phyloP scores from a whole-genome alignment of 352 stramenopile species.

The Globisporangium perplexum region DNA sequence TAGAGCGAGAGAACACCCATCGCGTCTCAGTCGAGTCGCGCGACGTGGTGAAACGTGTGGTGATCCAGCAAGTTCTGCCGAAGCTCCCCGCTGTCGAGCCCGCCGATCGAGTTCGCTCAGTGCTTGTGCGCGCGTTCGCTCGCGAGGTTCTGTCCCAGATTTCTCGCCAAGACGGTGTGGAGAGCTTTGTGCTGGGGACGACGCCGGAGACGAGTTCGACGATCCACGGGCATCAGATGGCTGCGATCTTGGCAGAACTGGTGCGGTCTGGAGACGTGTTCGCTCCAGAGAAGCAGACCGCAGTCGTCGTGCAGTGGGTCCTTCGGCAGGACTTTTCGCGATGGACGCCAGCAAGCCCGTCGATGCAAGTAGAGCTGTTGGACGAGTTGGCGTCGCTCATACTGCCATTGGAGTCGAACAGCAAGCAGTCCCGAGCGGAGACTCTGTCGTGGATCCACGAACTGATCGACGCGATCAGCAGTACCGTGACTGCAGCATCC shows the following conservation, averaged over 20 bases:
- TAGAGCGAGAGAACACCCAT: not conserved
- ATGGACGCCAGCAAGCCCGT: slow-evolving; percentile 1
- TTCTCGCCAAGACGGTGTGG: slow-evolving; percentile 6
- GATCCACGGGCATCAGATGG: not conserved
- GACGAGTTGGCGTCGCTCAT: slow-evolving; percentile 10
- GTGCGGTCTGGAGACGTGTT: slow-evolving; percentile 5
- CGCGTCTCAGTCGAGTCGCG: slow-evolving; percentile 6
- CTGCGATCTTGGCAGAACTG: slow-evolving; percentile 10
- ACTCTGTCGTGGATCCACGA: slow-evolving; percentile 13
- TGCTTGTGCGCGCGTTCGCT: slow-evolving; percentile 6
- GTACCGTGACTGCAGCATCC: not conserved
- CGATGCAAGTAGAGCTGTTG: slow-evolving; percentile 1
- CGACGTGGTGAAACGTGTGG: slow-evolving; percentile 4
- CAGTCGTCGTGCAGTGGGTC: slow-evolving; percentile 12
- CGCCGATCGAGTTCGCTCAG: not conserved
- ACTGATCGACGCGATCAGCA: slow-evolving; percentile 8
- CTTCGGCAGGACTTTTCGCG: slow-evolving; percentile 15
- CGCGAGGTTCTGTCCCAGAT: slow-evolving; percentile 6
- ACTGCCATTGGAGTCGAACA: not conserved
- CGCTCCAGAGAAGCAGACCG: slow-evolving; percentile 5
- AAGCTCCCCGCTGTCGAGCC: not conserved
- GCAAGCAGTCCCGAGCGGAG: slow-evolving; percentile 2
- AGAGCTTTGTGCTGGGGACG: slow-evolving; percentile 6
- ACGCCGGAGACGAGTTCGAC: not conserved
- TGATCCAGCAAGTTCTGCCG: slow-evolving; percentile 7